A percentile compares a stretch with the other conserved stretches of the same genome.
phyloP scores from a whole-genome alignment of 192 early-diverging fungal genomes.

The Coemansia sp. region DNA sequence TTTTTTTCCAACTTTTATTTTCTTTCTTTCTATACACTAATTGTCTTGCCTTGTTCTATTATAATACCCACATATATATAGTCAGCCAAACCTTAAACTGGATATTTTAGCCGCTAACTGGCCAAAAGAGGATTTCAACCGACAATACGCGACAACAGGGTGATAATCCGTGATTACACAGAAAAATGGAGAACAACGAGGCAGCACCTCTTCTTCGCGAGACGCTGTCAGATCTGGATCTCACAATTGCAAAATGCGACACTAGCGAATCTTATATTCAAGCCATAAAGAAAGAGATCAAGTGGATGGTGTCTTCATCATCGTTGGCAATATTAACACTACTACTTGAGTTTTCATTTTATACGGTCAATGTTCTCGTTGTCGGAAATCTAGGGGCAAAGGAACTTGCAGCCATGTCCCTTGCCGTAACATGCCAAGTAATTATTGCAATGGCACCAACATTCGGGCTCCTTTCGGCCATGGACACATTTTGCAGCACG shows the following conservation, averaged over 20 bases:
- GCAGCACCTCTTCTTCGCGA: conserved; percentile 25
- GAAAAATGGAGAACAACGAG: neutral
- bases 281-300: conserved; percentile 15
- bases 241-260: conserved; percentile 27
- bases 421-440: neutral
- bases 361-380: neutral
- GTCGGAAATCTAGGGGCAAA: conserved; percentile 6
- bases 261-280: conserved; percentile 17
- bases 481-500: neutral
- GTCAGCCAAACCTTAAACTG: too few relatives aligned
- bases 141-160: too few relatives aligned
- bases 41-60: too few relatives aligned
- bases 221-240: conserved; percentile 18
- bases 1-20: too few relatives aligned
- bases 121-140: too few relatives aligned
- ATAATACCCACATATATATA: too few relatives aligned
- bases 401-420: conserved; percentile 1
- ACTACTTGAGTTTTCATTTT: conserved; percentile 1
- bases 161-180: too few relatives aligned
- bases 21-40: too few relatives aligned
- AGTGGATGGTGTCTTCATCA: conserved; percentile 28
- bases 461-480: conserved; percentile 6
- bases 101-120: too few relatives aligned
- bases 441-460: conserved; percentile 5
- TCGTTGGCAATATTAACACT: conserved; percentile 12